These are phyloP conservation scores for Kwoniella sp. DNA, from an alignment of 768 basidiomycete species.

Conservation along the genomic window DNA sequence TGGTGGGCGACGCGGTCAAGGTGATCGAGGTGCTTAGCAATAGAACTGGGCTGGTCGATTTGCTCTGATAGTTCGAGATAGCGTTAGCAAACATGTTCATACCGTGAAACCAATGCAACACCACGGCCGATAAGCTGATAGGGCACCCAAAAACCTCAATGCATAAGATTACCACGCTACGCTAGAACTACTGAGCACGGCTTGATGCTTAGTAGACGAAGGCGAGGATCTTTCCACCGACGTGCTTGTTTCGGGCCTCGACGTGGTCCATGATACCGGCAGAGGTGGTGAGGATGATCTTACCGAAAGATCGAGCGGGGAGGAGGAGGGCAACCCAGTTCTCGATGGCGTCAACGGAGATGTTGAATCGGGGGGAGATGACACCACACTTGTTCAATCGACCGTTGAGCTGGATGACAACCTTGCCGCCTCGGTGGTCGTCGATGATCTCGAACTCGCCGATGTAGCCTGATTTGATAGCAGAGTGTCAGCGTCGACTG, in stretches of 20 bases:
- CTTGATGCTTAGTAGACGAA: conserved; percentile 23
- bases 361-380: conserved; percentile 98
- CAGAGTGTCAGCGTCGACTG: conserved; percentile 10
- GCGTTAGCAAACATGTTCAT: too few species aligned
- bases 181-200: background rate
- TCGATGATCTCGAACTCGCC: conserved; percentile 98
- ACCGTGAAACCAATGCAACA: too few species aligned
- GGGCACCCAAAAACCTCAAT: conserved; percentile 25
- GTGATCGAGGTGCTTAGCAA: too few species aligned
- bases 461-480: conserved; percentile 73
- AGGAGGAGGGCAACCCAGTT: conserved; percentile 94
- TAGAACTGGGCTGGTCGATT: too few species aligned
- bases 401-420: conserved; percentile 94
- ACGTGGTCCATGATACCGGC: conserved; percentile 99
- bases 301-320: conserved; percentile 93
- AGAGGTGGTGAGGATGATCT: conserved; percentile 95
- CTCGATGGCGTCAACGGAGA: conserved; percentile 77
- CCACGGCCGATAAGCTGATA: too few species aligned
- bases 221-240: conserved; percentile 27
- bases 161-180: conserved; percentile 9
- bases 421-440: conserved; percentile 97
- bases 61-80: too few species aligned
- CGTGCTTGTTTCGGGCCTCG: conserved; percentile 96
- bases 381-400: conserved; percentile 99
- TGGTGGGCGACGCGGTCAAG: too few species aligned